phyloP scores from a whole-genome alignment of 345 rosid species.

The Combretum micranthum region DNA sequence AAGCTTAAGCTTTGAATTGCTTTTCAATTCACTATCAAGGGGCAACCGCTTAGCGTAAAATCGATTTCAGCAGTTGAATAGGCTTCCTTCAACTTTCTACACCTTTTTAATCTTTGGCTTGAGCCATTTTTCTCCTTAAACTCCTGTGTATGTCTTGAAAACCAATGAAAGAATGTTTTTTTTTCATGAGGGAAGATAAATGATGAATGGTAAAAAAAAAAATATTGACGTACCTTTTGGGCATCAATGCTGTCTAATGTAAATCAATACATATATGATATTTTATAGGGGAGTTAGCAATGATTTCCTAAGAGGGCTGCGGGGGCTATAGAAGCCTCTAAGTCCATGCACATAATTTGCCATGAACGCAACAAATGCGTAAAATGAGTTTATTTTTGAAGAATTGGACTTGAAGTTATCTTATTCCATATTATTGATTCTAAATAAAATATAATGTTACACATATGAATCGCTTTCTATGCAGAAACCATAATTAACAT shows the following conservation, averaged over 20 bases:
- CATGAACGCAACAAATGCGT: too few species aligned
- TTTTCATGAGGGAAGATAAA: too few species aligned
- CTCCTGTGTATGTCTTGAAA: constrained; percentile 62
- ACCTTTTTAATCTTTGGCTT: constrained; percentile 42
- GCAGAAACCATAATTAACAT: too few species aligned
- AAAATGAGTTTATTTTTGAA: too few species aligned
- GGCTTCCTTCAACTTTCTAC: constrained; percentile 27
- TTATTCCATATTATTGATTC: too few species aligned
- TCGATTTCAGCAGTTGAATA: constrained; percentile 36
- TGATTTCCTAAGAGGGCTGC: constrained; percentile 62
- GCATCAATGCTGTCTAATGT: too few species aligned
- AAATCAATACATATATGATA: neutral
- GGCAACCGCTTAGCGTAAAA: constrained; percentile 43
- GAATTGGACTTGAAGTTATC: too few species aligned
- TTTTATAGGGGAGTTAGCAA: neutral
- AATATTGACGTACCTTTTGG: too few species aligned
- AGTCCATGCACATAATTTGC: constrained; percentile 59
- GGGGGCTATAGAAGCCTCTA: constrained; percentile 56
- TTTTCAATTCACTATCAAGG: constrained; percentile 48
- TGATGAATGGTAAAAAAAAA: too few species aligned
- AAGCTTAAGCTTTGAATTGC: too few species aligned
- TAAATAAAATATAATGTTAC: too few species aligned
- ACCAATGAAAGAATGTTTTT: neutral
- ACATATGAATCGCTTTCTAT: too few species aligned
- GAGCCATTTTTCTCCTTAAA: constrained; percentile 52